A percentile compares a stretch with the other conserved stretches of the same genome.
phyloP scores from a whole-genome alignment of 352 stramenopile genomes.

The Phytophthora melonis region DNA sequence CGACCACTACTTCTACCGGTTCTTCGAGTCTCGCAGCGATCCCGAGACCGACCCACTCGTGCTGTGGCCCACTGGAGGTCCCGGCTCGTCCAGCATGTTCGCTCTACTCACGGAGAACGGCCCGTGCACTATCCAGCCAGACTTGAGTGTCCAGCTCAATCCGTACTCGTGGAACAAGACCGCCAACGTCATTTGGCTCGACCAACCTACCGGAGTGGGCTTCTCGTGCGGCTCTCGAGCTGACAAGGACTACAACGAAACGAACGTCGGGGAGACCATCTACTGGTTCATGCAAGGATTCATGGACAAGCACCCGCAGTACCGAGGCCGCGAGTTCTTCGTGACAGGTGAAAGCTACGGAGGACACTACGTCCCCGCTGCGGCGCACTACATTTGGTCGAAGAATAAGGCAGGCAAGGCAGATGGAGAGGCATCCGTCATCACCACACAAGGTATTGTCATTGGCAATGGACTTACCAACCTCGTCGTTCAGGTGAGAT shows the following conservation, averaged over 20 bases:
- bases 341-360: slow-evolving; percentile 64
- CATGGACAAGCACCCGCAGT: slow-evolving; percentile 52
- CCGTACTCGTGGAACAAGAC: slow-evolving; percentile 60
- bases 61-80: slow-evolving; percentile 63
- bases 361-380: slow-evolving; percentile 60
- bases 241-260: slow-evolving; percentile 52
- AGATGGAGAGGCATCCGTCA: slow-evolving; percentile 12
- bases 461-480: slow-evolving; percentile 68
- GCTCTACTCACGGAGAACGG: slow-evolving; percentile 61
- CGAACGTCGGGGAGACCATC: slow-evolving; percentile 52
- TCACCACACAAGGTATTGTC: slow-evolving; percentile 60
- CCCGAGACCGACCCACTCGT: slow-evolving; percentile 74
- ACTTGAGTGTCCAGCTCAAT: slow-evolving; percentile 49
- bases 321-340: slow-evolving; percentile 53
- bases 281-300: slow-evolving; percentile 60
- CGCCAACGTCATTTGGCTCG: slow-evolving; percentile 68
- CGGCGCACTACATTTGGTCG: slow-evolving; percentile 56
- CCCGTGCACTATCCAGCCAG: slow-evolving; percentile 49
- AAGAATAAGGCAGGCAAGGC: slow-evolving; percentile 31
- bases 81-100: slow-evolving; percentile 56
- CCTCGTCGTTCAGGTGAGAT: slow-evolving; percentile 44
- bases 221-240: slow-evolving; percentile 47
- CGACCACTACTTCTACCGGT: too few relatives aligned
- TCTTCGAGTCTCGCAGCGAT: slow-evolving; percentile 47
- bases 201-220: slow-evolving; percentile 58